Evolutionary conservation across 345 rosid species (phyloP), one percentile per base, ranked within the genome.

Genomic region (Capsella bursapastoris): DNA sequence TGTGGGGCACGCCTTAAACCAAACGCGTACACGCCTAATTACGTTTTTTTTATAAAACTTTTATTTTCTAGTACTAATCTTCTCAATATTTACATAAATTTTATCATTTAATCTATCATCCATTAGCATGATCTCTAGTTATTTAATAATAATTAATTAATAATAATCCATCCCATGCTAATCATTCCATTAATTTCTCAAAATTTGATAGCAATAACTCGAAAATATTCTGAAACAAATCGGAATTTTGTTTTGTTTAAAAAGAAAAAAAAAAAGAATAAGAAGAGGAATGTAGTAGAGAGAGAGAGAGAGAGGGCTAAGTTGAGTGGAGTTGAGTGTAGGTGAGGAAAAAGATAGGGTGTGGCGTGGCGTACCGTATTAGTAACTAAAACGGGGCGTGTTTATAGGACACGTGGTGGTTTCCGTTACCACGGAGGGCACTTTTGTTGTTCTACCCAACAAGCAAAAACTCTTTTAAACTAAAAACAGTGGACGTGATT

Each of bases 1-100:
- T 66, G 70, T 55, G 81, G 77, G 81, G 45, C 78, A 72, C 81
- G 73, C 70, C 73, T 78, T 60, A 43, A 72, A 66, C 69, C 63
- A 66, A 78, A 72, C 77, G 81, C 73, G 77, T 72, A 78, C 78
- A 72, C 78, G 78, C 78, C 65, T 78, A 72, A 45, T 72, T 67
- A 72, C 76, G 48, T 56, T 62, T 35, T 43, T 64, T 43, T 50
- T 70, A 22, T 22, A 22, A 22, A 6, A 34, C 7, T 34, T 34
- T 6, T 34, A 34, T 34, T 34, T 34, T 34, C 8, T 40, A 12
- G 7, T 53, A 57, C 40, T 77, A 77, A 77, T 71, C 76, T 71
- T 29, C 16, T 35, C 14, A 25, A 7, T 27, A 45, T 76, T 56
- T 71, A 45, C 49, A 12, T 6, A 34, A 0, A 4, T 75, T 55